Evolutionary conservation across 177 flowering plant species (phyloP), one percentile per base, ranked within the genome.

Genomic region (Vitis hybrid): DNA sequence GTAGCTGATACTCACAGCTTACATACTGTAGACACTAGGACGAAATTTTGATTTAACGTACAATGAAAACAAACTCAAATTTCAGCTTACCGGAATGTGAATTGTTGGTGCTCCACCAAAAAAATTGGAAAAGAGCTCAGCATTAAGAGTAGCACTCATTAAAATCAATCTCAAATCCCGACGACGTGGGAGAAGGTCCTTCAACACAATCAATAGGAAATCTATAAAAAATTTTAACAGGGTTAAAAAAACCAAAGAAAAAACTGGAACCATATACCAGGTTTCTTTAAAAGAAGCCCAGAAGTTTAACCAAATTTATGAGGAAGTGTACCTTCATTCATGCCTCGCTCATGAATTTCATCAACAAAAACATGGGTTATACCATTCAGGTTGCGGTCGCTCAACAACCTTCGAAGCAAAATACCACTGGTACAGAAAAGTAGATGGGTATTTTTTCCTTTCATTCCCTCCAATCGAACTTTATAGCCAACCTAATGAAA

Each of bases 301-400:
- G 50, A 13, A 38, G 56, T 20, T 15, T 54, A 52, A 63, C 14
- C 6, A 7, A 49, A 44, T 22, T 65, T 14, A 17, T 72, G 17
- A 70, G 64, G 28, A 66, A 64, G 5, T 22, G 62, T 70, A 96
- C 99, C 99, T 91, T 96, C 99, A 77, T 94, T 96, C 98, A 94
- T 96, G 76, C 99, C 99, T 59, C 99, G 85, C 84, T 96, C 99
- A 78, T 96, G 99, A 80, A 96, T 96, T 83, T 96, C 99, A 90
- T 96, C 99, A 61, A 96, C 98, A 77, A 96, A 96, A 69, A 96
- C 99, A 91, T 96, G 99, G 54, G 97, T 96, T 75, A 94, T 71
- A 64, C 99, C 99, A 82, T 85, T 76, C 75, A 96, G 82, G 75
- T 96, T 94, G 49, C 89, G 92, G 72, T 96, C 98, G 81, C 86